Evolutionary conservation across 73 alveolate species (phyloP).

Genomic region (Tetrahymena malaccensis): DNA sequence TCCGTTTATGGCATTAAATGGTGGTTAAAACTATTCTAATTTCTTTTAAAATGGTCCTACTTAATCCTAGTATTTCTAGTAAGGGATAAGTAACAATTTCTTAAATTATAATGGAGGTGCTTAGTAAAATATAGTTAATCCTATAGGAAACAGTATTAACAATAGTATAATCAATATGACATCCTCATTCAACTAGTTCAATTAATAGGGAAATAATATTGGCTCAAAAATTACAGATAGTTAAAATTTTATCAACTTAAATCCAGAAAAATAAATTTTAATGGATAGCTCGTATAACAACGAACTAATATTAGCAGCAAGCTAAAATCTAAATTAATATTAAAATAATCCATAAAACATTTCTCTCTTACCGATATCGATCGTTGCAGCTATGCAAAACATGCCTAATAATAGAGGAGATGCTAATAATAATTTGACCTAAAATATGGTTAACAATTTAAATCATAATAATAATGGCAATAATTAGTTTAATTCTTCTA

Average conservation of each 20-base stretch:
- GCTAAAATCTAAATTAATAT: background rate
- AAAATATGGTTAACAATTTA: background rate
- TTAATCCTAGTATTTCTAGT: background rate
- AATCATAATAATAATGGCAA: background rate
- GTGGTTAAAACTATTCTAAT: background rate
- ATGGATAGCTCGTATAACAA: background rate
- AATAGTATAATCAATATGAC: background rate
- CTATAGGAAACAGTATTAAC: background rate
- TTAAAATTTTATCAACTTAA: background rate
- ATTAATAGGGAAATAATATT: background rate
- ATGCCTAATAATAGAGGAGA: background rate
- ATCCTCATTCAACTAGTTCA: background rate
- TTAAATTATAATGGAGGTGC: background rate
- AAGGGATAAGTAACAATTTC: background rate
- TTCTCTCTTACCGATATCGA: background rate
- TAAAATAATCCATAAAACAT: background rate
- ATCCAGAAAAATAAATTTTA: background rate
- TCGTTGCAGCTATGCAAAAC: background rate
- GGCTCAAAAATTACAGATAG: background rate
- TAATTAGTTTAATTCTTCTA: background rate
- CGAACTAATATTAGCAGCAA: background rate
- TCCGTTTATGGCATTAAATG: background rate
- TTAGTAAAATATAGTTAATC: background rate
- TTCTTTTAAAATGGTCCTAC: background rate
- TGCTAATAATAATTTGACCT: background rate